phyloP scores from a whole-genome alignment of 805 yeast genomes.

The Nakazawaea laoshanensis region DNA sequence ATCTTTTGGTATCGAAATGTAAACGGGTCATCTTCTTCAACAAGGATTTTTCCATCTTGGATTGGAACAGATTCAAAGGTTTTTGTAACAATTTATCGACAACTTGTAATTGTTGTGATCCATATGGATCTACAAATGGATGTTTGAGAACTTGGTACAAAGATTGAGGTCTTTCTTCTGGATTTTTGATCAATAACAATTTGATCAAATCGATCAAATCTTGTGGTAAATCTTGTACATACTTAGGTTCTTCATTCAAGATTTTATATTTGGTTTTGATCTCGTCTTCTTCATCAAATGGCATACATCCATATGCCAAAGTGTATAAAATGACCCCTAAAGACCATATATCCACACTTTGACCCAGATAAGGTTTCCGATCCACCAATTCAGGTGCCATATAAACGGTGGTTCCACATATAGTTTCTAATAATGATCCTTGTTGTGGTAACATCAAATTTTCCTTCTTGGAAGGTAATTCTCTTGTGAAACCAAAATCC shows the following conservation, averaged over 20 bases:
- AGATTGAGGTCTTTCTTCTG: slow-evolving; percentile 49
- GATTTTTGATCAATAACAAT: slow-evolving; percentile 55
- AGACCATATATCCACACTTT: slow-evolving; percentile 85
- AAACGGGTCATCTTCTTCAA: slow-evolving; percentile 49
- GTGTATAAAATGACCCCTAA: slow-evolving; percentile 85
- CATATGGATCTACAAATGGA: slow-evolving; percentile 41
- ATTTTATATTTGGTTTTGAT: slow-evolving; percentile 51
- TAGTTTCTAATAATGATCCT: slow-evolving; percentile 51
- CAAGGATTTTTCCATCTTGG: slow-evolving; percentile 55
- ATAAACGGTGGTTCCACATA: slow-evolving; percentile 92
- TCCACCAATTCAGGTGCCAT: slow-evolving; percentile 92
- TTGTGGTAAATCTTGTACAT: slow-evolving; percentile 34
- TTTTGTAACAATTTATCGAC: slow-evolving; percentile 27
- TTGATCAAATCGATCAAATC: slow-evolving; percentile 45
- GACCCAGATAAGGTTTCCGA: slow-evolving; percentile 67
- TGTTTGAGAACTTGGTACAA: slow-evolving; percentile 40
- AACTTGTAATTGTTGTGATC: slow-evolving; percentile 30
- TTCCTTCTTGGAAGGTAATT: slow-evolving; percentile 25
- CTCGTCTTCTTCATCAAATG: slow-evolving; percentile 82
- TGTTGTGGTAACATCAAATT: slow-evolving; percentile 1
- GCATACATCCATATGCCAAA: slow-evolving; percentile 78
- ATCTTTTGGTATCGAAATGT: slow-evolving; percentile 54
- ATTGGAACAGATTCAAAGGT: slow-evolving; percentile 36
- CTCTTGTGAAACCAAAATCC: slow-evolving; percentile 93
- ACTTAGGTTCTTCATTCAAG: slow-evolving; percentile 56